phyloP scores from a whole-genome alignment of 208 protist species.

The Tritrichomonas musculus region DNA sequence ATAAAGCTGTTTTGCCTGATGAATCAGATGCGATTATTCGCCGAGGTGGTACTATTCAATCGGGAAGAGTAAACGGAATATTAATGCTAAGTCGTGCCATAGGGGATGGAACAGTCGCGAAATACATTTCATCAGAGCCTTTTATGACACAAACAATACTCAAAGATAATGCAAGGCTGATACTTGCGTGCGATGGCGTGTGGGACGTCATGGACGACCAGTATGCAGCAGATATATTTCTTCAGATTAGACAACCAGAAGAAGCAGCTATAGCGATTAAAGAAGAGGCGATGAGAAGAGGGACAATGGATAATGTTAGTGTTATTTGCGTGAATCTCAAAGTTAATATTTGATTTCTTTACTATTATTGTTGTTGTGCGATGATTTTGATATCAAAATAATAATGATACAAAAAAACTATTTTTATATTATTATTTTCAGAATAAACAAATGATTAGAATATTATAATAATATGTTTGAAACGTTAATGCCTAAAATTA shows the following conservation, averaged over 20 bases:
- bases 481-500: too few relatives aligned
- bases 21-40: neutral
- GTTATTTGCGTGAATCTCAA: neutral
- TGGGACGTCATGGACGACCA: conserved; percentile 15
- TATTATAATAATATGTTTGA: too few relatives aligned
- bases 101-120: neutral
- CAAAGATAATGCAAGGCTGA: neutral
- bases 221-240: neutral
- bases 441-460: too few relatives aligned
- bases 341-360: too few relatives aligned
- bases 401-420: too few relatives aligned
- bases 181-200: conserved; percentile 11
- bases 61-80: neutral
- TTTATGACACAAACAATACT: neutral
- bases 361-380: too few relatives aligned
- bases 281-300: neutral
- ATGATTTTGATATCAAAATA: too few relatives aligned
- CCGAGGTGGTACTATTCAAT: neutral
- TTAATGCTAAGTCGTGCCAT: neutral
- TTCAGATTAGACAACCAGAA: neutral
- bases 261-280: conserved; percentile 3
- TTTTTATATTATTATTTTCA: too few relatives aligned
- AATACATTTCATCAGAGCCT: neutral
- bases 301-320: neutral
- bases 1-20: neutral